These are phyloP conservation scores for Dendrobium officinale DNA, from an alignment of 106 monocot species.

Conservation along the genomic window DNA sequence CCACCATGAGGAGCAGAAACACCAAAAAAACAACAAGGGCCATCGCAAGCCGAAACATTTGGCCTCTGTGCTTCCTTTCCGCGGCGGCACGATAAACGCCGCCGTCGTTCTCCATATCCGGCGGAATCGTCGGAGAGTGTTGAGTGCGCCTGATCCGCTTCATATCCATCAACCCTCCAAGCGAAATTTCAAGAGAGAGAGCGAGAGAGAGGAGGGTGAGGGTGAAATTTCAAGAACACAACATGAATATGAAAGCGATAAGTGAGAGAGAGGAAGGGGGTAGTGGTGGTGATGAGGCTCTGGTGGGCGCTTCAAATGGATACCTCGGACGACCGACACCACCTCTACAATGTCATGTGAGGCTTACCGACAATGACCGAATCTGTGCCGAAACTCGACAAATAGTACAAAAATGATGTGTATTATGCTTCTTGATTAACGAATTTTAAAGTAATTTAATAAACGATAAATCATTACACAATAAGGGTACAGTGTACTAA, in stretches of 20 bases:
- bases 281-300: background rate
- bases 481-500: too few species aligned
- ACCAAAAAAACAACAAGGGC: background rate
- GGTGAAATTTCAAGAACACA: background rate
- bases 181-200: background rate
- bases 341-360: too few species aligned
- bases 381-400: too few species aligned
- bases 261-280: background rate
- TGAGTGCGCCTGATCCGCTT: slow-evolving; percentile 26
- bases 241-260: background rate
- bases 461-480: too few species aligned
- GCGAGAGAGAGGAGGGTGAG: background rate
- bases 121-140: background rate
- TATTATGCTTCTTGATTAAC: too few species aligned
- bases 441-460: too few species aligned
- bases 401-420: too few species aligned
- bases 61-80: background rate
- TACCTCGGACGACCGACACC: too few species aligned
- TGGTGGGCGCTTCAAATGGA: too few species aligned
- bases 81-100: background rate
- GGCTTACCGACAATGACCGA: too few species aligned
- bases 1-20: background rate
- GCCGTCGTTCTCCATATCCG: slow-evolving; percentile 1
- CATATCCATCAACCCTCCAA: slow-evolving; percentile 16
- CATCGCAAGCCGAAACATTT: background rate